Evolutionary conservation across 2,329 filamentous ascomycete genomes (phyloP).

Genomic region (Torrubiella hemipterigena): DNA sequence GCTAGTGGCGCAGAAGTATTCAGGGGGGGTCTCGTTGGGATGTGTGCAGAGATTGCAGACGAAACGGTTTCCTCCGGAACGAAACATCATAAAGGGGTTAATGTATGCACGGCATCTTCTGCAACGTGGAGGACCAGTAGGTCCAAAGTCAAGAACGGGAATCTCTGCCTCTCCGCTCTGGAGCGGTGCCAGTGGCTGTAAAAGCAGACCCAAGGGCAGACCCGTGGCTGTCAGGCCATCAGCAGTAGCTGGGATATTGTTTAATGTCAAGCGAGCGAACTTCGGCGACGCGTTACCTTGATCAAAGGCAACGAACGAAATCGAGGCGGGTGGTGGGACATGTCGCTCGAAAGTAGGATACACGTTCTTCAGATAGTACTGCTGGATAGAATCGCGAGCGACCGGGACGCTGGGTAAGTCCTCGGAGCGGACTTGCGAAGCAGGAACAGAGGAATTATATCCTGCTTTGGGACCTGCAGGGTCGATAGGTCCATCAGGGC

Average conservation of each 20-base stretch:
- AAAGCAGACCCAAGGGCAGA: slow-evolving; percentile 72
- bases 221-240: slow-evolving; percentile 73
- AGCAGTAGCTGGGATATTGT: slow-evolving; percentile 75
- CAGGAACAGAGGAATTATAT: slow-evolving; percentile 19
- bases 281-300: slow-evolving; percentile 96
- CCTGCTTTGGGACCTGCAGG: slow-evolving; percentile 14
- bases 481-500: slow-evolving; percentile 12
- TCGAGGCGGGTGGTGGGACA: slow-evolving; percentile 74
- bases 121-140: slow-evolving; percentile 79
- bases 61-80: slow-evolving; percentile 86
- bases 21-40: slow-evolving; percentile 81
- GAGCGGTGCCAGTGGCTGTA: slow-evolving; percentile 77
- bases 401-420: slow-evolving; percentile 85
- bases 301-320: slow-evolving; percentile 87
- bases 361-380: slow-evolving; percentile 74
- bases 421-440: slow-evolving; percentile 65
- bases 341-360: slow-evolving; percentile 96
- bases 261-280: slow-evolving; percentile 80
- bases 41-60: slow-evolving; percentile 98
- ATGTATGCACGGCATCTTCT: slow-evolving; percentile 91
- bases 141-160: slow-evolving; percentile 90
- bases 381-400: slow-evolving; percentile 70
- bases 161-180: slow-evolving; percentile 78
- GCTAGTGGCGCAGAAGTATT: slow-evolving; percentile 89
- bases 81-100: slow-evolving; percentile 98